Evolutionary conservation across 2,329 filamentous ascomycete species (phyloP).

Genomic region (Ascomycota sp.): DNA sequence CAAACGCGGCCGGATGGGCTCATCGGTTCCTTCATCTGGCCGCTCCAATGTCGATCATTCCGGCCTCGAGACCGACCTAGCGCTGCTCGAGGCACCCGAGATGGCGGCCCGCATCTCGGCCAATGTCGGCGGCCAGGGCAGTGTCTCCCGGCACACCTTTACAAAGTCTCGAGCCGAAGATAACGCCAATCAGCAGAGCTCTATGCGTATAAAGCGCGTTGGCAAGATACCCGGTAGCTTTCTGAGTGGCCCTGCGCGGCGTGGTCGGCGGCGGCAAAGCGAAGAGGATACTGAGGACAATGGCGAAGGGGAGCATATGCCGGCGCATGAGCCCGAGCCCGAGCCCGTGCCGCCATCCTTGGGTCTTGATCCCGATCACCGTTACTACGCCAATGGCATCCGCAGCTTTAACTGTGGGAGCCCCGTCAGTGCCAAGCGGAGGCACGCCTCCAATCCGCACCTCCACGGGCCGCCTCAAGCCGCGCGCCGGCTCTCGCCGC

Average conservation of each 20-base stretch:
- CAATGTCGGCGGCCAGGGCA: slow-evolving; percentile 22
- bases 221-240: slow-evolving; percentile 57
- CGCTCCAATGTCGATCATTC: slow-evolving; percentile 14
- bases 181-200: slow-evolving; percentile 43
- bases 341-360: slow-evolving; percentile 8
- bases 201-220: slow-evolving; percentile 55
- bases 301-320: slow-evolving; percentile 18
- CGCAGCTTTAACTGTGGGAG: slow-evolving; percentile 35
- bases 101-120: slow-evolving; percentile 25
- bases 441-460: slow-evolving; percentile 16
- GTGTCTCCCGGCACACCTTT: slow-evolving; percentile 28
- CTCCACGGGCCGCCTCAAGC: slow-evolving; percentile 6
- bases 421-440: slow-evolving; percentile 28
- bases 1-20: slow-evolving; percentile 15
- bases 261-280: slow-evolving; percentile 45
- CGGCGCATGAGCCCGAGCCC: slow-evolving; percentile 18
- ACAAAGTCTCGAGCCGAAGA: slow-evolving; percentile 34
- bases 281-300: slow-evolving; percentile 37
- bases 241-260: slow-evolving; percentile 54
- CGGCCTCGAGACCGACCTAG: slow-evolving; percentile 20
- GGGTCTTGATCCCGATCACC: slow-evolving; percentile 9
- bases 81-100: slow-evolving; percentile 24
- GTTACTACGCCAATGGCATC: slow-evolving; percentile 19
- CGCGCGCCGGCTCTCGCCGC: too few species aligned
- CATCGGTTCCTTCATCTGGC: slow-evolving; percentile 15